Percentiles rank a stretch among this genome's conserved stretches.
These are phyloP conservation scores for Pyronema domesticum DNA, from an alignment of 495 filamentous ascomycete genomes.

Conservation along the genomic window DNA sequence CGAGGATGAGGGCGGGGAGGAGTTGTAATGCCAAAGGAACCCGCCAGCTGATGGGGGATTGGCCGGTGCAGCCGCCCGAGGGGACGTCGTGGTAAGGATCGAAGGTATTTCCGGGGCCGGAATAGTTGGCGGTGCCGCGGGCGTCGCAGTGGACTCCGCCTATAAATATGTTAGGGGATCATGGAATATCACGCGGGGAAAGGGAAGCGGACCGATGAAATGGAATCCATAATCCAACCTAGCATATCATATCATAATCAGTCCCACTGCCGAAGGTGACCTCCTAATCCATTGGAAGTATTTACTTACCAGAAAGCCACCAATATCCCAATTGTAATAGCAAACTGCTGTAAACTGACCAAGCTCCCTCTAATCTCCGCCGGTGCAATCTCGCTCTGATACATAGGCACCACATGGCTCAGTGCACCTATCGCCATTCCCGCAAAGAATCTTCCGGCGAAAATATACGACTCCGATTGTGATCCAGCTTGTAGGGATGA, in stretches of 20 bases:
- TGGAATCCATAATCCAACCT: constrained; percentile 44
- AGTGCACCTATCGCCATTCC: constrained; percentile 57
- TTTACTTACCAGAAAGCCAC: constrained; percentile 48
- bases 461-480: constrained; percentile 42
- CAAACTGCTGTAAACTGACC: constrained; percentile 62
- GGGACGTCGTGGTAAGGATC: constrained; percentile 32
- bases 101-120: constrained; percentile 23
- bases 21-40: constrained; percentile 47
- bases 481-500: constrained; percentile 57
- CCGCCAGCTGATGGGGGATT: constrained; percentile 54
- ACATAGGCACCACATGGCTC: constrained; percentile 48
- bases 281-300: too few relatives aligned
- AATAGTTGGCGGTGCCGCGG: constrained; percentile 17
- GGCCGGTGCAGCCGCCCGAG: constrained; percentile 37
- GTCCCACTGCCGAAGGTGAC: background rate
- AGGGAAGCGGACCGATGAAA: constrained; percentile 40
- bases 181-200: too few relatives aligned
- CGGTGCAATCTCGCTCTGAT: constrained; percentile 45
- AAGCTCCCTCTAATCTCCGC: constrained; percentile 51
- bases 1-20: constrained; percentile 40
- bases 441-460: constrained; percentile 61
- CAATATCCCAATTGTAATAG: constrained; percentile 70
- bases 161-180: constrained; percentile 6
- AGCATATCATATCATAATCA: background rate
- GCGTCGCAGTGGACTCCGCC: constrained; percentile 23